Percentiles rank a stretch among this genome's conserved stretches.
These are phyloP conservation scores for Phaeosphaeriaceae sp. DNA, from an alignment of 2,329 filamentous ascomycete genomes.

Conservation along the genomic window DNA sequence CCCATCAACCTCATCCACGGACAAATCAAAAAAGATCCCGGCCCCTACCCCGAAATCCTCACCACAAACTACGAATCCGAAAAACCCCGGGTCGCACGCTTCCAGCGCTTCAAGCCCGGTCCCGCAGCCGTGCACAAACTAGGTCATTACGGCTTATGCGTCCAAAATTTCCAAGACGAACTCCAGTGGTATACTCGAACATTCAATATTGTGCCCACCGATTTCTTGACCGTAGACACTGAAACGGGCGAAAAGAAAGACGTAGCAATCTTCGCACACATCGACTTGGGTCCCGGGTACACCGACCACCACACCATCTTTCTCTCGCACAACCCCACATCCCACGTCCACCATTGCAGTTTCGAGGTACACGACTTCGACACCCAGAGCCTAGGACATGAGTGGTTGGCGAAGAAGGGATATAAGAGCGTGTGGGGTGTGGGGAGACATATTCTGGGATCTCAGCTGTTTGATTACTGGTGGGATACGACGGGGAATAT, in stretches of 20 bases:
- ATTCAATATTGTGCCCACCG: slow-evolving; percentile 58
- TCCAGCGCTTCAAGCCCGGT: slow-evolving; percentile 62
- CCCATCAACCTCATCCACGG: slow-evolving; percentile 67
- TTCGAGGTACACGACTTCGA: slow-evolving; percentile 77
- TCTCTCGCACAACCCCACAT: slow-evolving; percentile 49
- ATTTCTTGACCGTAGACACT: slow-evolving; percentile 51
- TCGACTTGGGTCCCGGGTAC: slow-evolving; percentile 60
- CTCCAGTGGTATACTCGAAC: slow-evolving; percentile 55
- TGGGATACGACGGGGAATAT: slow-evolving; percentile 70
- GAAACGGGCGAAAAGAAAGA: slow-evolving; percentile 33
- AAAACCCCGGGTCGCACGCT: slow-evolving; percentile 58
- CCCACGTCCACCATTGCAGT: slow-evolving; percentile 71
- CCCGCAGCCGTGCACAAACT: slow-evolving; percentile 60
- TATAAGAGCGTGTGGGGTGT: slow-evolving; percentile 75
- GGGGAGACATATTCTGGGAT: slow-evolving; percentile 73
- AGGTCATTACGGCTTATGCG: slow-evolving; percentile 58
- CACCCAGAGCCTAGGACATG: slow-evolving; percentile 73
- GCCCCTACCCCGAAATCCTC: slow-evolving; percentile 58
- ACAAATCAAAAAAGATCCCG: slow-evolving; percentile 56
- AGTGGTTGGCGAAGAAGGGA: slow-evolving; percentile 70
- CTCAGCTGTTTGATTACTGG: slow-evolving; percentile 79
- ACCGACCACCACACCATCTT: slow-evolving; percentile 67
- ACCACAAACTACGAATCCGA: slow-evolving; percentile 51
- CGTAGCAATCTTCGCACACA: slow-evolving; percentile 61
- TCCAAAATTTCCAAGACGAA: slow-evolving; percentile 47